phyloP scores from a whole-genome alignment of 2,329 filamentous ascomycete genomes.

The Calonectria pseudoturangicola region DNA sequence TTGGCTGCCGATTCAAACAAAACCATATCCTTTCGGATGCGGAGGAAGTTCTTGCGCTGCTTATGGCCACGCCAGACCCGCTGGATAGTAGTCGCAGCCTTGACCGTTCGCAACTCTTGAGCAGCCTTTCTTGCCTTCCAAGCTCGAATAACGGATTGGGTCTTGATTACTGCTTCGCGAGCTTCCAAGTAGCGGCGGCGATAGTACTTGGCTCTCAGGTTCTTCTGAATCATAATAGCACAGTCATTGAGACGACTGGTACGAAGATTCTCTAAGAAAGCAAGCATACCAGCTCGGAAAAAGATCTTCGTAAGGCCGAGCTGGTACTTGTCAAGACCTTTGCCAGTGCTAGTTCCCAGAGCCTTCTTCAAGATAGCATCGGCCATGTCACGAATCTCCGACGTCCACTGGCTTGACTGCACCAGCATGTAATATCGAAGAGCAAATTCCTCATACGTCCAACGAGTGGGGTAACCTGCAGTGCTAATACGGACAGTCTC shows the following conservation, averaged over 20 bases:
- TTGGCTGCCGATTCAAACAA: conserved; percentile 93
- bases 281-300: conserved; percentile 99
- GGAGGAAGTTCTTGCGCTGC: conserved; percentile 86
- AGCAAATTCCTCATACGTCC: conserved; percentile 99
- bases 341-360: conserved; percentile 83
- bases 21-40: conserved; percentile 88
- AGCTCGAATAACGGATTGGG: conserved; percentile 87
- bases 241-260: conserved; percentile 94
- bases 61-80: conserved; percentile 95
- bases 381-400: conserved; percentile 95
- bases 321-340: conserved; percentile 94
- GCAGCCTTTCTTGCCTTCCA: conserved; percentile 85
- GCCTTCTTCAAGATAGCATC: conserved; percentile 93
- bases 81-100: conserved; percentile 95
- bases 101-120: conserved; percentile 87
- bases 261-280: conserved; percentile 95
- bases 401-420: conserved; percentile 91
- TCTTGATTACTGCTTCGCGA: conserved; percentile 84
- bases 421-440: conserved; percentile 99
- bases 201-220: conserved; percentile 95
- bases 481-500: conserved; percentile 98
- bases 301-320: conserved; percentile 99
- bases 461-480: conserved; percentile 96
- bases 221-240: conserved; percentile 99
- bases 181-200: conserved; percentile 92